A percentile compares a stretch with the other conserved stretches of the same genome.
Evolutionary conservation across 257 asterid species (phyloP).

Genomic region (Fraxinus cuspidata): DNA sequence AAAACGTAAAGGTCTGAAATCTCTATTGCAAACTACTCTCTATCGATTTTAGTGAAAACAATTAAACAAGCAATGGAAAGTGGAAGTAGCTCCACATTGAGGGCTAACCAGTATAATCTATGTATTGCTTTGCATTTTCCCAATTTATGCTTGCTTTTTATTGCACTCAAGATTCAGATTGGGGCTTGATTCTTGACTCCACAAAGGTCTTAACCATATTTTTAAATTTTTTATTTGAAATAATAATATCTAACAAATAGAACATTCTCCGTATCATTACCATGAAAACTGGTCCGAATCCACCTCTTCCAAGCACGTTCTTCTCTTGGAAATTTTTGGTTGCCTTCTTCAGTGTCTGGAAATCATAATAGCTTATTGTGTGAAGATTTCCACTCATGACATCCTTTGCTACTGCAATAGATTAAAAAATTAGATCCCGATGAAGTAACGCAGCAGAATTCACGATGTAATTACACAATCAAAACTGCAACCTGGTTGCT

Average conservation of each 20-base stretch:
- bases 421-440: slow-evolving; percentile 6
- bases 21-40: not conserved
- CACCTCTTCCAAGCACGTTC: slow-evolving; percentile 79
- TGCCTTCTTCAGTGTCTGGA: slow-evolving; percentile 65
- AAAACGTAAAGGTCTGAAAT: not conserved
- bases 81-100: not conserved
- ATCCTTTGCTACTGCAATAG: slow-evolving; percentile 46
- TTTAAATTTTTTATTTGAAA: not conserved
- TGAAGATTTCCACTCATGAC: slow-evolving; percentile 55
- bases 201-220: not conserved
- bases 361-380: slow-evolving; percentile 56
- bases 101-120: not conserved
- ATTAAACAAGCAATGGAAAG: not conserved
- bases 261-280: slow-evolving; percentile 34
- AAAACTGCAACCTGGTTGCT: slow-evolving; percentile 40
- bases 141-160: not conserved
- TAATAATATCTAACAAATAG: not conserved
- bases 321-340: slow-evolving; percentile 68
- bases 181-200: not conserved
- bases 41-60: not conserved
- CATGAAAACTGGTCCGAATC: slow-evolving; percentile 84
- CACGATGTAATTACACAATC: not conserved
- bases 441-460: not conserved
- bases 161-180: not conserved
- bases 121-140: too few relatives aligned